These are phyloP conservation scores for Eustoma russellianum DNA, from an alignment of 257 asterid species.

Conservation along the genomic window DNA sequence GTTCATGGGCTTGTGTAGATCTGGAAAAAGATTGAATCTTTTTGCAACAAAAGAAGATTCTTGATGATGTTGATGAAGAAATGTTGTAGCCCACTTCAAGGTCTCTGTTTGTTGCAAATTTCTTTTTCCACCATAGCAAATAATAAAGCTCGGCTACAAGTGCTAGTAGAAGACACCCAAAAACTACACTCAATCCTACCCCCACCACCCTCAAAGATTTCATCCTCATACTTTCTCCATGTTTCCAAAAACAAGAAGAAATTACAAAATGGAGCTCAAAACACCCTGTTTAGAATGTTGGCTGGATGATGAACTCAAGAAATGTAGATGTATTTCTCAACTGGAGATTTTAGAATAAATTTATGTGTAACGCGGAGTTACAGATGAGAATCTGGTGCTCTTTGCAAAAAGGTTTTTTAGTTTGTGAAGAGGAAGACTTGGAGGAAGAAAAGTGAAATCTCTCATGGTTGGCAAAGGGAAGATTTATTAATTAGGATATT, in stretches of 20 bases:
- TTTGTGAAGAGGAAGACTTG: slow-evolving; percentile 1
- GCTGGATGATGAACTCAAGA: too few species aligned
- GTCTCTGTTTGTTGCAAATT: slow-evolving; percentile 15
- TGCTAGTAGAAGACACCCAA: slow-evolving; percentile 54
- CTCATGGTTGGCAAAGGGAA: slow-evolving; percentile 8
- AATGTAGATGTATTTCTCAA: too few species aligned
- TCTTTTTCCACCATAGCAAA: slow-evolving; percentile 57
- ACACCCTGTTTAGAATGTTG: background rate
- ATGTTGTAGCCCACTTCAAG: slow-evolving; percentile 27
- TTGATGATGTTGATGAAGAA: background rate
- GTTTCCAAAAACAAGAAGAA: background rate
- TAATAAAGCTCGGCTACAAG: slow-evolving; percentile 60
- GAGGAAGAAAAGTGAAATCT: slow-evolving; percentile 1
- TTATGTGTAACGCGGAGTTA: background rate
- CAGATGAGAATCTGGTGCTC: slow-evolving; percentile 7
- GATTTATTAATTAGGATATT: slow-evolving; percentile 1
- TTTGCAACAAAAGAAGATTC: slow-evolving; percentile 26
- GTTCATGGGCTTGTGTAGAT: slow-evolving; percentile 34
- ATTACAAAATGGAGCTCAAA: background rate
- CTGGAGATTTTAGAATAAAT: too few species aligned
- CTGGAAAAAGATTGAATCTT: slow-evolving; percentile 21
- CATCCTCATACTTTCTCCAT: slow-evolving; percentile 26
- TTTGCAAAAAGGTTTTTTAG: slow-evolving; percentile 6
- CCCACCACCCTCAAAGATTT: slow-evolving; percentile 51
- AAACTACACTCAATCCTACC: slow-evolving; percentile 48